A percentile compares a stretch with the other conserved stretches of the same genome.
Evolutionary conservation across 2,329 filamentous ascomycete species (phyloP).

Genomic region (Calycina marina): DNA sequence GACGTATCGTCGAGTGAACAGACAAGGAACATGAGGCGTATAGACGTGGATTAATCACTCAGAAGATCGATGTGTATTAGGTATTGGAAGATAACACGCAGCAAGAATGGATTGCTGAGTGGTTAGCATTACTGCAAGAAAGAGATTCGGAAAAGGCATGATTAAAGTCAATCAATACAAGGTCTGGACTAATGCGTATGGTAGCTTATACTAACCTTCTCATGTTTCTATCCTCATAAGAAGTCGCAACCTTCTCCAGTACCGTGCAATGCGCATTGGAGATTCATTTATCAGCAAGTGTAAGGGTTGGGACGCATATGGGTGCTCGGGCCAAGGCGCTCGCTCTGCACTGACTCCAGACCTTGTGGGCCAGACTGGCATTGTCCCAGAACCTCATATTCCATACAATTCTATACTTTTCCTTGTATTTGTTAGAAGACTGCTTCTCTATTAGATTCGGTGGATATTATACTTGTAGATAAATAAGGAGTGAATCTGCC

Average conservation of each 20-base stretch:
- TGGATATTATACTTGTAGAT: no score
- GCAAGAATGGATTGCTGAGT: slow-evolving; percentile 3
- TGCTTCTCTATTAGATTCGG: no score
- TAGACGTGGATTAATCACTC: not conserved
- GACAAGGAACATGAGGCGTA: not conserved
- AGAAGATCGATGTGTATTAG: slow-evolving; percentile 4
- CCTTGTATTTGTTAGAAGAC: no score
- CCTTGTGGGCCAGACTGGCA: no score
- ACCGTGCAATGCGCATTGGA: not conserved
- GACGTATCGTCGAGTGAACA: not conserved
- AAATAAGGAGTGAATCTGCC: no score
- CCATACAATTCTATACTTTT: no score
- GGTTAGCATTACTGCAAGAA: not conserved
- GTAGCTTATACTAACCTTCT: not conserved
- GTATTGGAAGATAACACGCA: slow-evolving; percentile 3
- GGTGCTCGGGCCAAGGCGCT: no score
- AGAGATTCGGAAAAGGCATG: not conserved
- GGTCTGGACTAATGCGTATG: not conserved
- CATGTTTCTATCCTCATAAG: not conserved
- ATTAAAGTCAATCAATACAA: not conserved
- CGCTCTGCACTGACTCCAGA: no score
- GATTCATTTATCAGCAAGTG: not conserved
- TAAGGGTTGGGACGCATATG: no score
- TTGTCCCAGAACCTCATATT: no score
- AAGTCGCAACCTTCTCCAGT: not conserved